phyloP scores from a whole-genome alignment of 1,139 yeast species.

The Candida sp. region DNA sequence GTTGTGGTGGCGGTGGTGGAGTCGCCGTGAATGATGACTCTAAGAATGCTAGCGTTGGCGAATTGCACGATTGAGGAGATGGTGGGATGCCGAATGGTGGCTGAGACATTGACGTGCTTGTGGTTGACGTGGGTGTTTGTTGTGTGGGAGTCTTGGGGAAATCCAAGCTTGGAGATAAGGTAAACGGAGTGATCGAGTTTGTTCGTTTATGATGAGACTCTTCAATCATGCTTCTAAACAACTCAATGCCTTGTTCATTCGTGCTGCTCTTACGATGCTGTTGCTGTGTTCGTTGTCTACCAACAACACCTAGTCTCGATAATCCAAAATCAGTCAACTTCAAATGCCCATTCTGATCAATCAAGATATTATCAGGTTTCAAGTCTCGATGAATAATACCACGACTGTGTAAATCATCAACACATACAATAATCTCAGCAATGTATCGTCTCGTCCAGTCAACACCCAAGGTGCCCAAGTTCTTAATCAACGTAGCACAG shows the following conservation, averaged over 20 bases:
- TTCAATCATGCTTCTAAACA: conserved; percentile 36
- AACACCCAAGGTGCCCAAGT: conserved; percentile 79
- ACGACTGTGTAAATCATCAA: conserved; percentile 82
- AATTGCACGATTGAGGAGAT: conserved; percentile 7
- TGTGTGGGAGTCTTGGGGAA: conserved; percentile 19
- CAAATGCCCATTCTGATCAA: conserved; percentile 86
- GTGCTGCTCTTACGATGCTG: conserved; percentile 47
- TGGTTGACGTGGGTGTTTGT: conserved; percentile 11
- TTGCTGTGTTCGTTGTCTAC: conserved; percentile 60
- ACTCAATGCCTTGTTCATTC: conserved; percentile 49
- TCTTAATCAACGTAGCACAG: conserved; percentile 83
- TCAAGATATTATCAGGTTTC: conserved; percentile 92
- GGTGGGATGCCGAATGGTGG: not conserved
- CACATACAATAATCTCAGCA: conserved; percentile 91
- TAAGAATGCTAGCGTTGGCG: conserved; percentile 15
- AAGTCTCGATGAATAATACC: conserved; percentile 95
- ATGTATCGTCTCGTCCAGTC: conserved; percentile 89
- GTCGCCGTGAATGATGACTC: conserved; percentile 13
- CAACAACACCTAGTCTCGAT: conserved; percentile 86
- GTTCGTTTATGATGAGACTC: conserved; percentile 30
- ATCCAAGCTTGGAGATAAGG: conserved; percentile 52
- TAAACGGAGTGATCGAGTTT: conserved; percentile 50
- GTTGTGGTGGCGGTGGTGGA: conserved; percentile 6
- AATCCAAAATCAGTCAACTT: conserved; percentile 96
- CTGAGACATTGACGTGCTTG: conserved; percentile 8